A percentile compares a stretch with the other conserved stretches of the same genome.
phyloP scores from a whole-genome alignment of 2,329 filamentous ascomycete genomes.

The Phaeoacremonium minimum region DNA sequence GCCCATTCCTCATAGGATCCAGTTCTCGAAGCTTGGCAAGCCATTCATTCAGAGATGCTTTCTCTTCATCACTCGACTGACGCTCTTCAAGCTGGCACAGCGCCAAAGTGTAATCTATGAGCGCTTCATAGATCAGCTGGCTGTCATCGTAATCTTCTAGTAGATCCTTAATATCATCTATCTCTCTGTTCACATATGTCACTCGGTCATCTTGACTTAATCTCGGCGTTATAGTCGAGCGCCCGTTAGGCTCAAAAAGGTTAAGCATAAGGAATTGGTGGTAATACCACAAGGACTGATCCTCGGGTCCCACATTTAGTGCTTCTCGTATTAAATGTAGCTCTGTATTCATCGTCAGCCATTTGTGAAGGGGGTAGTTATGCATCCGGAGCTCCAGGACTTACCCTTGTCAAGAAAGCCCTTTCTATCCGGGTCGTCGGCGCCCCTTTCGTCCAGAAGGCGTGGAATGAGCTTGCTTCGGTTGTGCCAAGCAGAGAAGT shows the following conservation, averaged over 20 bases:
- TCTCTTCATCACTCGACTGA: slow-evolving; percentile 31
- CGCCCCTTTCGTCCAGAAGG: slow-evolving; percentile 66
- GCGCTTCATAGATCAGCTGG: slow-evolving; percentile 87
- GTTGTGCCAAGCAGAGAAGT: slow-evolving; percentile 97
- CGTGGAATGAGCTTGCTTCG: slow-evolving; percentile 78
- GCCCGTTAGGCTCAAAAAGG: slow-evolving; percentile 44
- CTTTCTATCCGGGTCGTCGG: slow-evolving; percentile 58
- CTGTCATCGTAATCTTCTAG: slow-evolving; percentile 52
- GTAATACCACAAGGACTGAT: slow-evolving; percentile 97
- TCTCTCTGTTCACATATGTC: slow-evolving; percentile 63
- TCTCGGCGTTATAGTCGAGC: slow-evolving; percentile 58
- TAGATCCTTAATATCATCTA: slow-evolving; percentile 67
- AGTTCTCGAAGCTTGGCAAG: slow-evolving; percentile 61
- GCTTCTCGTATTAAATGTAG: slow-evolving; percentile 71
- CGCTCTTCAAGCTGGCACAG: slow-evolving; percentile 49
- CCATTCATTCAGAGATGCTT: slow-evolving; percentile 49
- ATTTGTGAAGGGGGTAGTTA: too few relatives aligned
- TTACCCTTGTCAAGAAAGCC: slow-evolving; percentile 68
- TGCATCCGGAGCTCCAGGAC: too few relatives aligned
- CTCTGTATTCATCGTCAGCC: slow-evolving; percentile 44
- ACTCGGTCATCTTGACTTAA: slow-evolving; percentile 58
- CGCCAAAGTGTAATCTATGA: slow-evolving; percentile 68
- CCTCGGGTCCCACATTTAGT: slow-evolving; percentile 84
- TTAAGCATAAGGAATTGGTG: slow-evolving; percentile 82
- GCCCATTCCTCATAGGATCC: slow-evolving; percentile 69